Evolutionary conservation across 31 red algal genomes (phyloP), one percentile per base, ranked within the genome.

Genomic region (Odonthalia washingtoniensis): DNA sequence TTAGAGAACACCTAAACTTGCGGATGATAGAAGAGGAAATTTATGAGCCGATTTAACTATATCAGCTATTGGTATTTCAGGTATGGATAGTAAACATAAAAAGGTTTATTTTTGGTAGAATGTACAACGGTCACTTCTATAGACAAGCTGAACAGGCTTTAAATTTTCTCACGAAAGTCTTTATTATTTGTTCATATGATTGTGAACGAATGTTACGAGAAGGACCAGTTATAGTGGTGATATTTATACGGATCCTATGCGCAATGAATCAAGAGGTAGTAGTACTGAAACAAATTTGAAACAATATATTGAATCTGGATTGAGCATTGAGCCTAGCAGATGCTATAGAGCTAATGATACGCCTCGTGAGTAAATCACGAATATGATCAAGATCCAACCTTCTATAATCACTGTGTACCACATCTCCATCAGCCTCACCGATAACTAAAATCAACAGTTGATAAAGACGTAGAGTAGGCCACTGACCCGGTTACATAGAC

Each of bases 241-340:
- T 2, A 89, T 94, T 72, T 94, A 94, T 62, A 94, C 92, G 36
- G 80, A 94, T 64, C 45, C 92, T 18, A 72, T 2, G 34, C 80
- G 92, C 26, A 62, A 26, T 4, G 37, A 81, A 32, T 43, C 89
- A 45, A 80, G 70, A 63, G 41, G 40, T 30, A 86, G 92, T n/a
- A 78, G 86, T n/a, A 49, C 79, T 16, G 28, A 24, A 40, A 31
- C 30, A 18, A 45, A 43, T 46, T 52, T 94, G 9, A 33, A 86
- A 40, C 92, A 94, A 78, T 85, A 64, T 35, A 67, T 94, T 5
- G 85, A 94, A 62, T 86, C 92, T 65, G 92, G 86, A 9, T 80
- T 85, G 46, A 40, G 72, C 37, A 27, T 89, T 3, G 31, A 66
- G 34, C 60, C 89, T 27, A 75, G 57, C 43, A 86, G 92, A n/a